Evolutionary conservation across 2,329 filamentous ascomycete species (phyloP).

Genomic region (Ophiostoma angusticollis): DNA sequence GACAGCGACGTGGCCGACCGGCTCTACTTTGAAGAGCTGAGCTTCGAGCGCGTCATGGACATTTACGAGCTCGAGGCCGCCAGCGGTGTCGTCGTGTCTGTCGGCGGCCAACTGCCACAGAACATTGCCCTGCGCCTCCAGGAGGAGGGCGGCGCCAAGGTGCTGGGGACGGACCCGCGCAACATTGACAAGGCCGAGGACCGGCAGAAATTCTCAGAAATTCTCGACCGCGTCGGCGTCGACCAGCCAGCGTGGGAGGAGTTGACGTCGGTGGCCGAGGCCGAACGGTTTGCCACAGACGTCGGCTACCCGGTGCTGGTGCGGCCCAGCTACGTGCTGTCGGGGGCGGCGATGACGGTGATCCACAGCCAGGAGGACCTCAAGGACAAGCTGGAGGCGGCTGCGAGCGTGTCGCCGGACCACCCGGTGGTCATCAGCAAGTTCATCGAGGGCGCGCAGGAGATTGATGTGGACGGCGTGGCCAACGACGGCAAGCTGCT

Average conservation of each 20-base stretch:
- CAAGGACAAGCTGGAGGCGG: conserved; percentile 87
- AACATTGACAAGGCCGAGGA: conserved; percentile 98
- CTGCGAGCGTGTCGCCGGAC: conserved; percentile 81
- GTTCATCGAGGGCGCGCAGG: conserved; percentile 92
- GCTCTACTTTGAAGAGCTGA: conserved; percentile 93
- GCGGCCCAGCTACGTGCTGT: conserved; percentile 88
- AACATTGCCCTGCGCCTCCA: conserved; percentile 94
- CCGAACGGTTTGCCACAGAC: conserved; percentile 70
- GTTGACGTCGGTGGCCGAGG: conserved; percentile 75
- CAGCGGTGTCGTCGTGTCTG: conserved; percentile 81
- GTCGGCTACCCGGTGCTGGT: conserved; percentile 93
- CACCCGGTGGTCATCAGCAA: conserved; percentile 97
- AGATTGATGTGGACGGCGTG: conserved; percentile 94
- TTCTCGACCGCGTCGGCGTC: conserved; percentile 89
- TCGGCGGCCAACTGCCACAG: conserved; percentile 91
- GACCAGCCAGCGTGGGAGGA: conserved; percentile 98
- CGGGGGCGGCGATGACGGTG: conserved; percentile 96
- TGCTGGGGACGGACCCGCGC: conserved; percentile 82
- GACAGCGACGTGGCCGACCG: conserved; percentile 85
- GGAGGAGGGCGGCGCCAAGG: conserved; percentile 76
- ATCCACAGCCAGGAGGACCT: conserved; percentile 80
- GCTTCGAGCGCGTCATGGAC: conserved; percentile 96
- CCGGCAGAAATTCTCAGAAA: conserved; percentile 95
- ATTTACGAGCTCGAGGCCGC: conserved; percentile 89
- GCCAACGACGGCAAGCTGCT: conserved; percentile 76